Evolutionary conservation across 345 rosid species (phyloP).

Genomic region (Eucalyptus curtisii): DNA sequence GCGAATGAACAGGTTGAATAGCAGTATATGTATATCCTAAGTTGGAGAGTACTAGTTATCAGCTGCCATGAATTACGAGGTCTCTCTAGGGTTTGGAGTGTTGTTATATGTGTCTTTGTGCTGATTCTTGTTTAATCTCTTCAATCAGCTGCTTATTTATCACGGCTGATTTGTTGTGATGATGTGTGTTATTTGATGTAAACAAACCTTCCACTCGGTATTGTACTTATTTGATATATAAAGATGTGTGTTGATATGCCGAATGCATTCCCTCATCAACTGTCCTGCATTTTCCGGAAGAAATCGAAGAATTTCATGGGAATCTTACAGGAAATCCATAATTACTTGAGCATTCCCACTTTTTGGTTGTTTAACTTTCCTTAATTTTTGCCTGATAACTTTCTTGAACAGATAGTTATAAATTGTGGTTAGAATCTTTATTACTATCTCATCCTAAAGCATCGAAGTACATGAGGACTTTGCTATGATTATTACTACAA

Average conservation of each 20-base stretch:
- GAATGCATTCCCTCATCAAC: not conserved
- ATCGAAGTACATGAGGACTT: not conserved
- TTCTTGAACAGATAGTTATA: not conserved
- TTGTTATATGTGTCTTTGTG: not conserved
- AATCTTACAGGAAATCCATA: not conserved
- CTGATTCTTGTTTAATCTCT: not conserved
- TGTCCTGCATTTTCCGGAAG: not conserved
- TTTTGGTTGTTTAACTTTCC: not conserved
- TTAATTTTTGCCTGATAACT: not conserved
- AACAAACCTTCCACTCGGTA: not conserved
- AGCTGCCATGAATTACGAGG: not conserved
- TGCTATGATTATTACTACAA: not conserved
- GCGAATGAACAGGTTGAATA: not conserved
- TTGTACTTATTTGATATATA: not conserved
- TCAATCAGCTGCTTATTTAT: not conserved
- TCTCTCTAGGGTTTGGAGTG: not conserved
- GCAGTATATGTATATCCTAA: not conserved
- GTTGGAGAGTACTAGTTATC: not conserved
- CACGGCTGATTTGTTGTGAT: not conserved
- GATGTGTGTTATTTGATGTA: not conserved
- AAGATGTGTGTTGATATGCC: not conserved
- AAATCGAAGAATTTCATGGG: not conserved
- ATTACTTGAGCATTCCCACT: not conserved
- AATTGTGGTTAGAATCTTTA: not conserved
- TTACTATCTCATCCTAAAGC: not conserved